Percentiles rank a stretch among this genome's conserved stretches.
phyloP scores from a whole-genome alignment of 768 basidiomycete genomes.

The Psilocybe cyanescens region DNA sequence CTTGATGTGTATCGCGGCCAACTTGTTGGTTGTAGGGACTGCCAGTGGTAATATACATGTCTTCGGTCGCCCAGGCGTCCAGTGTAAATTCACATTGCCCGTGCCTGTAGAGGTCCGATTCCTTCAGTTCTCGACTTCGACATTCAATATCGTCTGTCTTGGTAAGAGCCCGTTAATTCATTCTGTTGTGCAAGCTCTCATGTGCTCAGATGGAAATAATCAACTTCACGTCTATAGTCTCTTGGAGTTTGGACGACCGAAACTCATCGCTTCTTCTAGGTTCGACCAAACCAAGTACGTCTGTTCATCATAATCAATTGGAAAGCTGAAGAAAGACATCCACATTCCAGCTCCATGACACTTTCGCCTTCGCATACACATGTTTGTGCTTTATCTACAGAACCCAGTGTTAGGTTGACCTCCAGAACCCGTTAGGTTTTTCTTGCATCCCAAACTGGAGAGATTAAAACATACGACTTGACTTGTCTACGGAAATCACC shows the following conservation, averaged over 20 bases:
- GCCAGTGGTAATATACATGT: constrained; percentile 63
- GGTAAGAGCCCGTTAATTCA: constrained; percentile 43
- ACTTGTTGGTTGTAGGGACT: constrained; percentile 53
- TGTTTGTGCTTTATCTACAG: constrained; percentile 39
- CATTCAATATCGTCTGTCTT: constrained; percentile 60
- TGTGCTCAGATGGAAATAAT: constrained; percentile 53
- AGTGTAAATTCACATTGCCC: constrained; percentile 49
- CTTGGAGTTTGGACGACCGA: constrained; percentile 52
- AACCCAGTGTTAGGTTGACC: constrained; percentile 5
- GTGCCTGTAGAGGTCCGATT: constrained; percentile 55
- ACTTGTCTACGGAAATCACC: constrained; percentile 65
- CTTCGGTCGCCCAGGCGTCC: constrained; percentile 71
- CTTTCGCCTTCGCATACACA: constrained; percentile 75
- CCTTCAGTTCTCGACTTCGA: constrained; percentile 60
- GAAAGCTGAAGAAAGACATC: constrained; percentile 2
- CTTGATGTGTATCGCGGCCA: neutral
- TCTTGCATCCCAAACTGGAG: constrained; percentile 51
- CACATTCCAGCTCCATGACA: constrained; percentile 51
- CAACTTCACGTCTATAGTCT: constrained; percentile 68
- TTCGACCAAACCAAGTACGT: constrained; percentile 54
- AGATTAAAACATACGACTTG: constrained; percentile 79
- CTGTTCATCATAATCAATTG: neutral
- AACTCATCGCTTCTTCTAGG: constrained; percentile 48
- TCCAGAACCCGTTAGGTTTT: constrained; percentile 40
- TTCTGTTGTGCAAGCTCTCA: neutral